A percentile compares a stretch with the other conserved stretches of the same genome.
phyloP scores from a whole-genome alignment of 495 filamentous ascomycete genomes.

The Recurvomyces mirabilis region DNA sequence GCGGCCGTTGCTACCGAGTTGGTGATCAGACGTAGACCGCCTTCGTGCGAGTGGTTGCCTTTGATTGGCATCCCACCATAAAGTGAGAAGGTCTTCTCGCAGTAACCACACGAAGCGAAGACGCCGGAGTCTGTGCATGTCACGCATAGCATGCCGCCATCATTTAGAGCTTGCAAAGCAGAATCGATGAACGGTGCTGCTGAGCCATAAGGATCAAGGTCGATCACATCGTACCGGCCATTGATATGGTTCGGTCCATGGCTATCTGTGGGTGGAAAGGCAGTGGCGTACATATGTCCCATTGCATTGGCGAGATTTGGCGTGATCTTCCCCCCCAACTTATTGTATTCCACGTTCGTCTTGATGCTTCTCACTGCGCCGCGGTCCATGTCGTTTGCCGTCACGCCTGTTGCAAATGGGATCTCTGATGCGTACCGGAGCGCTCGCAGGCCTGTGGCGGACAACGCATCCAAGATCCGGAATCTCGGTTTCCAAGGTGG shows the following conservation, averaged over 20 bases:
- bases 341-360: conserved; percentile 73
- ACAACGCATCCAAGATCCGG: conserved; percentile 85
- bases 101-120: conserved; percentile 84
- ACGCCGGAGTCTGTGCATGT: conserved; percentile 94
- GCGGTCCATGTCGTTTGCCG: conserved; percentile 76
- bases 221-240: conserved; percentile 76
- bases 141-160: conserved; percentile 83
- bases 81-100: conserved; percentile 80
- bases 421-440: conserved; percentile 87
- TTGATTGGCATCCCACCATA: conserved; percentile 86
- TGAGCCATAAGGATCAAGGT: conserved; percentile 91
- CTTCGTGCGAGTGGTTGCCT: conserved; percentile 76
- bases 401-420: conserved; percentile 66
- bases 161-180: conserved; percentile 68
- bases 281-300: conserved; percentile 71
- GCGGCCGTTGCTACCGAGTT: conserved; percentile 67
- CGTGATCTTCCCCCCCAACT: conserved; percentile 54
- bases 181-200: conserved; percentile 85
- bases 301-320: conserved; percentile 69
- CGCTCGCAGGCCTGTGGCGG: conserved; percentile 85
- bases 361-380: conserved; percentile 71
- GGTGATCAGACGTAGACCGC: conserved; percentile 73
- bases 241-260: conserved; percentile 15
- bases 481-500: conserved; percentile 35
- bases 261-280: conserved; percentile 7